Conservation (phyloP, 2,329 filamentous ascomycete genomes). For the Fusarium armeniacum region DNA sequence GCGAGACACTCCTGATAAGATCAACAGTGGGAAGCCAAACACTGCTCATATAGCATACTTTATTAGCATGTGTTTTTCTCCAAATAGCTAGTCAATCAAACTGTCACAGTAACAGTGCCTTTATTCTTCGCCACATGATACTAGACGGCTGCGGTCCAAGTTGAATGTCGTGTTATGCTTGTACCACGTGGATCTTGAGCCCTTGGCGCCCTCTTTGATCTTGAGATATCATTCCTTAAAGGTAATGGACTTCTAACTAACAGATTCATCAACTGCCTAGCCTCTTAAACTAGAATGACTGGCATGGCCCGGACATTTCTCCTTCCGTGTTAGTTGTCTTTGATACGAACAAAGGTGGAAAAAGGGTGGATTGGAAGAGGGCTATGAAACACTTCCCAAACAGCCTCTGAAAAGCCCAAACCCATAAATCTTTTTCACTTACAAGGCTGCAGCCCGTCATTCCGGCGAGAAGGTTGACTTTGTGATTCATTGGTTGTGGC, state of each 20-base stretch:
- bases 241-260: neutral
- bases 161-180: neutral
- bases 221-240: neutral
- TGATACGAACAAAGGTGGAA: conserved; percentile 25
- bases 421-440: conserved; percentile 2
- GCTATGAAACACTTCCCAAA: conserved; percentile 29
- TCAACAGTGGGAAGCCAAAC: no score
- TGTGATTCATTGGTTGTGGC: conserved; percentile 22
- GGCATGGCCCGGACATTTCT: conserved; percentile 19
- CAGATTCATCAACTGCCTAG: neutral
- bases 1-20: neutral
- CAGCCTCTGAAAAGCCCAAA: neutral
- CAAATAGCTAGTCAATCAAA: neutral
- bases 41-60: neutral
- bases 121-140: conserved; percentile 12
- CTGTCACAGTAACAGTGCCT: neutral
- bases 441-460: conserved; percentile 24
- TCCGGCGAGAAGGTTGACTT: conserved; percentile 9
- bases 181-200: neutral
- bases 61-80: neutral
- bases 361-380: conserved; percentile 24
- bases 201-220: neutral
- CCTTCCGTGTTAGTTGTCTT: conserved; percentile 23
- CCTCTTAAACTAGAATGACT: neutral
- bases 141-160: neutral